These are phyloP conservation scores for Colletotrichum plurivorum DNA, from an alignment of 2,329 filamentous ascomycete species.

Conservation along the genomic window DNA sequence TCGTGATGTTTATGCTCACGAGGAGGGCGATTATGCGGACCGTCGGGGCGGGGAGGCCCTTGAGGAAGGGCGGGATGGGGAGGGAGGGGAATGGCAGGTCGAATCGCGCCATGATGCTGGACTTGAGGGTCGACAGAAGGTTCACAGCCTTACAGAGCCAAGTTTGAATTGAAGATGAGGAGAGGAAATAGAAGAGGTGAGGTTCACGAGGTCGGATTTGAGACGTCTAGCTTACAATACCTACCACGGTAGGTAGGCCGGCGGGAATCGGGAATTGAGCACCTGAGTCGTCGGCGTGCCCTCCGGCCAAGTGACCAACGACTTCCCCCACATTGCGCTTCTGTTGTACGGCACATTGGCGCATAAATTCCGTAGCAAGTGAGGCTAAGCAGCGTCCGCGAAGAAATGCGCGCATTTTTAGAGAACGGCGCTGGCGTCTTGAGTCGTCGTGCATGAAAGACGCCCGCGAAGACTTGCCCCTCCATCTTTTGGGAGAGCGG, in stretches of 20 bases:
- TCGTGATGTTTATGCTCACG: slow-evolving; percentile 63
- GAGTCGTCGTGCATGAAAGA: too few species aligned
- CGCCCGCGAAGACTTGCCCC: too few species aligned
- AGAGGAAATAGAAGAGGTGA: neutral
- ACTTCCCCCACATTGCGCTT: neutral
- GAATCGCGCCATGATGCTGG: slow-evolving; percentile 37
- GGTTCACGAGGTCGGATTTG: slow-evolving; percentile 4
- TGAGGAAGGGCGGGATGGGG: slow-evolving; percentile 47
- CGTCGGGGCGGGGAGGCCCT: slow-evolving; percentile 48
- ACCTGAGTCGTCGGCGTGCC: slow-evolving; percentile 13
- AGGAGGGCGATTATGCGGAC: slow-evolving; percentile 67
- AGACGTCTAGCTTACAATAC: slow-evolving; percentile 2
- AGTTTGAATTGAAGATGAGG: neutral
- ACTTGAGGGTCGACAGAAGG: neutral
- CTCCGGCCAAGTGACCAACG: slow-evolving; percentile 15
- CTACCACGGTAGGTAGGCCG: neutral
- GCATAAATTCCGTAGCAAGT: neutral
- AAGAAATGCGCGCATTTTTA: too few species aligned
- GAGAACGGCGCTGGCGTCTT: too few species aligned
- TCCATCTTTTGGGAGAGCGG: too few species aligned
- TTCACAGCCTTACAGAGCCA: neutral
- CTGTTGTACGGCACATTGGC: neutral
- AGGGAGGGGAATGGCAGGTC: slow-evolving; percentile 38
- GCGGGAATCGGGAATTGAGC: slow-evolving; percentile 6
- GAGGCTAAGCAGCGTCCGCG: too few species aligned